Conservation (phyloP, 768 basidiomycete genomes). For the Termitomyces sp. region DNA sequence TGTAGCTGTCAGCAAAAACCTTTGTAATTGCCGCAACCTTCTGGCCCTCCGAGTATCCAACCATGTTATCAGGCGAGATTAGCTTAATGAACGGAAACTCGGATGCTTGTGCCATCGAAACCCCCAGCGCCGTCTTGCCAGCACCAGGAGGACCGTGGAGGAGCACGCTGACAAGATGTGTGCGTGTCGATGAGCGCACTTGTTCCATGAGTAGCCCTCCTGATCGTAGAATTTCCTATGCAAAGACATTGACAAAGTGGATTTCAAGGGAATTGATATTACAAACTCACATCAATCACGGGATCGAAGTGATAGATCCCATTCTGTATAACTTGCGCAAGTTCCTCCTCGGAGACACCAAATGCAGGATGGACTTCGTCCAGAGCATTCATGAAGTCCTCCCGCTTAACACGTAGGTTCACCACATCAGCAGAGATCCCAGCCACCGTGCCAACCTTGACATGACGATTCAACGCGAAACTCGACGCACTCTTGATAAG, state of each 20-base stretch:
- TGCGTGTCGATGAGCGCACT: constrained; percentile 83
- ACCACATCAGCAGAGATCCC: constrained; percentile 96
- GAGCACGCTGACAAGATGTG: constrained; percentile 86
- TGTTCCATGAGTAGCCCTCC: constrained; percentile 91
- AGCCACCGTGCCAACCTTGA: constrained; percentile 96
- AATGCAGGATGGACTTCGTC: constrained; percentile 96
- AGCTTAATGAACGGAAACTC: constrained; percentile 97
- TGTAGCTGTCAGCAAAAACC: constrained; percentile 92
- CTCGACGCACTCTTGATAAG: constrained; percentile 96
- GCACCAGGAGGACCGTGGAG: constrained; percentile 87
- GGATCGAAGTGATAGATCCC: constrained; percentile 88
- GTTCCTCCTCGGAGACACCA: constrained; percentile 96
- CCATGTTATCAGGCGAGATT: constrained; percentile 94
- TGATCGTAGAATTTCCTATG: constrained; percentile 80
- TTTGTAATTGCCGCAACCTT: constrained; percentile 91
- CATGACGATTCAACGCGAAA: constrained; percentile 97
- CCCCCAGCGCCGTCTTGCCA: constrained; percentile 93
- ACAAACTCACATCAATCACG: constrained; percentile 63
- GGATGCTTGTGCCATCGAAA: constrained; percentile 90
- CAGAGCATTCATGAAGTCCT: constrained; percentile 85
- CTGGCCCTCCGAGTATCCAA: constrained; percentile 88
- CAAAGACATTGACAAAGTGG: background rate
- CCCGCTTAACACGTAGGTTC: constrained; percentile 78
- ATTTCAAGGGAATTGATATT: background rate
- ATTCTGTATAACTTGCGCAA: constrained; percentile 89